These are phyloP conservation scores for Fusarium austroafricanum DNA, from an alignment of 2,329 filamentous ascomycete genomes.

Conservation along the genomic window DNA sequence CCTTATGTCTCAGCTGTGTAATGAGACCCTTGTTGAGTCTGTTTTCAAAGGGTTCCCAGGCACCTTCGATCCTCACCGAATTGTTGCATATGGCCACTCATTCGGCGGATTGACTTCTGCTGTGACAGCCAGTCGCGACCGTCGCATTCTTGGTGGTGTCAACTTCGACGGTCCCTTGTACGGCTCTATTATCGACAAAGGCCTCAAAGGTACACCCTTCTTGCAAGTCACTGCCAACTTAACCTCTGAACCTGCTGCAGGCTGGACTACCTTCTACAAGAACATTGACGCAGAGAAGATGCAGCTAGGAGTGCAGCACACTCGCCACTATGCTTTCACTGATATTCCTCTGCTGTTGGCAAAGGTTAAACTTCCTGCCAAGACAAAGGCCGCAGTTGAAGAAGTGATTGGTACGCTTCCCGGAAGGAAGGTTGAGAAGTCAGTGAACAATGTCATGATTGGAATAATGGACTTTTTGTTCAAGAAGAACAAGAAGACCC, in stretches of 20 bases:
- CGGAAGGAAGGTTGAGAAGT: slow-evolving; percentile 8
- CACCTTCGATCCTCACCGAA: background rate
- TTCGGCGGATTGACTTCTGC: slow-evolving; percentile 36
- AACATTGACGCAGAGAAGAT: slow-evolving; percentile 25
- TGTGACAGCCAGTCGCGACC: slow-evolving; percentile 46
- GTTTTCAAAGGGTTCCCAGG: slow-evolving; percentile 21
- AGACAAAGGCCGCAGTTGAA: background rate
- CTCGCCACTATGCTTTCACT: slow-evolving; percentile 9
- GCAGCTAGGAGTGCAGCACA: background rate
- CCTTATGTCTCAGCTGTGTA: slow-evolving; percentile 38
- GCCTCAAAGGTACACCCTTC: slow-evolving; percentile 41
- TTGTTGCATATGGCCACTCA: slow-evolving; percentile 25
- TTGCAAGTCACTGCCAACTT: background rate
- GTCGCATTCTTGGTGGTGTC: slow-evolving; percentile 50
- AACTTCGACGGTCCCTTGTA: slow-evolving; percentile 29
- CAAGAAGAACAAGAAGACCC: fast-evolving
- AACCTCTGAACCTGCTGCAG: too few relatives aligned
- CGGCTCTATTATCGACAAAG: slow-evolving; percentile 36
- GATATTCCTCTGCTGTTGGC: slow-evolving; percentile 22
- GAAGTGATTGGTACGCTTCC: slow-evolving; percentile 1
- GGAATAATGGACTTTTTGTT: background rate
- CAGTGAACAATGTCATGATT: background rate
- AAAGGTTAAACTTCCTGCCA: background rate
- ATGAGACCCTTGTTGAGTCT: slow-evolving; percentile 17
- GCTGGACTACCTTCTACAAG: slow-evolving; percentile 3